Conservation (phyloP, 1,284 basidiomycete genomes). For the Inonotus obliquus region DNA sequence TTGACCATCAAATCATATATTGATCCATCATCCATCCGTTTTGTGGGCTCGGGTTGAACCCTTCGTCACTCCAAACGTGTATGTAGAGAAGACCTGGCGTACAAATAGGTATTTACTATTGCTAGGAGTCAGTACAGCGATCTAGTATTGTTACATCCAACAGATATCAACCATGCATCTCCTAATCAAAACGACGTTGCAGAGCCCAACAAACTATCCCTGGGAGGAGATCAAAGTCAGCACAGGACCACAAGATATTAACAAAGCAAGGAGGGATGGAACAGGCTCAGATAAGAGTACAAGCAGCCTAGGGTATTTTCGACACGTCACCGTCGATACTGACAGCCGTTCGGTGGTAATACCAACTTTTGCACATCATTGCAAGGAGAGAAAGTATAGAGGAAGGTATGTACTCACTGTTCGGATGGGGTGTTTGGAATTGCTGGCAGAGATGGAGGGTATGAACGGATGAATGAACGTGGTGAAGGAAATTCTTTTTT, state of each 20-base stretch:
- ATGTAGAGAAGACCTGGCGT: too few species aligned
- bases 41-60: too few species aligned
- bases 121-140: too few species aligned
- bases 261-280: not conserved
- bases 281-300: slow-evolving; percentile 13
- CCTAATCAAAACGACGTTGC: too few species aligned
- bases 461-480: not conserved
- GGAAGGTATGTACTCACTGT: not conserved
- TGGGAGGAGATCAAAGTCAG: not conserved
- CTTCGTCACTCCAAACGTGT: too few species aligned
- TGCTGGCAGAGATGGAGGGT: not conserved
- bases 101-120: too few species aligned
- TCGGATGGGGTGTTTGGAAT: not conserved
- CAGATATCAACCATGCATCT: too few species aligned
- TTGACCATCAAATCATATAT: too few species aligned
- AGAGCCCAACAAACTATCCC: too few species aligned
- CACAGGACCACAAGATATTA: not conserved
- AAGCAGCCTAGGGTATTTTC: slow-evolving; percentile 17
- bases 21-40: too few species aligned
- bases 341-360: slow-evolving; percentile 16
- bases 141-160: too few species aligned
- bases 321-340: slow-evolving; percentile 5
- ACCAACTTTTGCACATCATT: slow-evolving; percentile 18
- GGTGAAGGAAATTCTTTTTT: not conserved
- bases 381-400: not conserved